Evolutionary conservation across 352 stramenopile genomes (phyloP).

Genomic region (Pythium aquatile): DNA sequence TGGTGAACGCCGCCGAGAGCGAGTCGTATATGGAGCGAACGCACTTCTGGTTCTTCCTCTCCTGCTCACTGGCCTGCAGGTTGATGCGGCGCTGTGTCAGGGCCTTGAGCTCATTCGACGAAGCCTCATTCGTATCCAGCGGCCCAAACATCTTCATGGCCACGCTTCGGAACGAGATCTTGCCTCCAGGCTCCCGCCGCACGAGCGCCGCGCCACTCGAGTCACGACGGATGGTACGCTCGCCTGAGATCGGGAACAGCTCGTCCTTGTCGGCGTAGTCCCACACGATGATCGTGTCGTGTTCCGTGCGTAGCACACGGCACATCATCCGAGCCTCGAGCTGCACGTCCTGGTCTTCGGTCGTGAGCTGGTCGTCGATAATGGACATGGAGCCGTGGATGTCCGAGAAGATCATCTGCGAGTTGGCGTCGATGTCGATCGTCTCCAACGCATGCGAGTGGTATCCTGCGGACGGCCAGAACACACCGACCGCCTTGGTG

Average conservation of each 20-base stretch:
- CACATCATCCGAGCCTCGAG: conserved; percentile 64
- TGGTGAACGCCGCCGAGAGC: conserved; percentile 19
- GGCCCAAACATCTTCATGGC: conserved; percentile 64
- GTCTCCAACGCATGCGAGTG: conserved; percentile 35
- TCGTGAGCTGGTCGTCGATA: conserved; percentile 25
- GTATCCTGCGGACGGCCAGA: conserved; percentile 50
- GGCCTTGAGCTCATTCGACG: conserved; percentile 33
- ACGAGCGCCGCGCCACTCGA: conserved; percentile 49
- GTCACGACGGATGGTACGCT: conserved; percentile 43
- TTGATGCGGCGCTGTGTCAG: conserved; percentile 44
- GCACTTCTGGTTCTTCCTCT: conserved; percentile 50
- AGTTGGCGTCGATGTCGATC: conserved; percentile 27
- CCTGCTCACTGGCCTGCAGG: conserved; percentile 50
- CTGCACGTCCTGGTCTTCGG: conserved; percentile 31
- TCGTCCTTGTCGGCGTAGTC: conserved; percentile 73
- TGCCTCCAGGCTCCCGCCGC: conserved; percentile 35
- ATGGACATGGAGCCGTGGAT: conserved; percentile 40
- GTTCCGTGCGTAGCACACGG: conserved; percentile 31
- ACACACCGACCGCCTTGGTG: conserved; percentile 53
- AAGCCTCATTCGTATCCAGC: conserved; percentile 24
- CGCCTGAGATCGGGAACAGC: conserved; percentile 32
- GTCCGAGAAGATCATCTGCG: conserved; percentile 51
- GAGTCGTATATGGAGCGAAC: conserved; percentile 54
- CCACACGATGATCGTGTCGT: conserved; percentile 51
- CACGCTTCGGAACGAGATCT: conserved; percentile 58